These are phyloP conservation scores for Sarcodon sp. DNA, from an alignment of 768 basidiomycete species.

Conservation along the genomic window DNA sequence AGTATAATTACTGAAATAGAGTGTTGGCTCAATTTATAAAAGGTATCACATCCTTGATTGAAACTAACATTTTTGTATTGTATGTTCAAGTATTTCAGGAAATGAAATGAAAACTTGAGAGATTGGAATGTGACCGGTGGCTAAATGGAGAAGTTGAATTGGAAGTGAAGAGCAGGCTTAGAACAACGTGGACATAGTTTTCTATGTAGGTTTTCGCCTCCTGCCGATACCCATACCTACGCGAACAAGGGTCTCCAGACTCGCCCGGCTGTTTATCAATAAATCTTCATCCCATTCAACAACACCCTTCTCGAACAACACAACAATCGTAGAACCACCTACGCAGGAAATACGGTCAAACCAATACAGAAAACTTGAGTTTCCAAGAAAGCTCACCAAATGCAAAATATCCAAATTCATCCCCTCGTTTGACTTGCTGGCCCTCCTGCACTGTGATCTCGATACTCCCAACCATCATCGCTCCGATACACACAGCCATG, in stretches of 20 bases:
- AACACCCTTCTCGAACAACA: slow-evolving; percentile 75
- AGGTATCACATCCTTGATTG: too few relatives aligned
- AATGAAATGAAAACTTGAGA: too few relatives aligned
- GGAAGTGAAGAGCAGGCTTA: not conserved
- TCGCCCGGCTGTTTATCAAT: slow-evolving; percentile 68
- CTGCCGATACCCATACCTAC: slow-evolving; percentile 79
- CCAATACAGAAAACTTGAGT: slow-evolving; percentile 1
- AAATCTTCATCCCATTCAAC: slow-evolving; percentile 92
- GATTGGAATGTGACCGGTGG: not conserved
- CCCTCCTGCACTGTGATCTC: slow-evolving; percentile 80
- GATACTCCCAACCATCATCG: slow-evolving; percentile 95
- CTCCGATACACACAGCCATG: slow-evolving; percentile 85
- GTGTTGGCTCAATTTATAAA: too few relatives aligned
- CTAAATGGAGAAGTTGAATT: not conserved
- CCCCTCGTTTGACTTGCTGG: slow-evolving; percentile 63
- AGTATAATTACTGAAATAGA: too few relatives aligned
- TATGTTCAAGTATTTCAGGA: too few relatives aligned
- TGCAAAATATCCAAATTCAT: slow-evolving; percentile 92
- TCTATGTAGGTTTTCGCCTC: slow-evolving; percentile 4
- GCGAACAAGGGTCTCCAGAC: slow-evolving; percentile 83
- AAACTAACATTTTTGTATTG: too few relatives aligned
- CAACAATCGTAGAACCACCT: slow-evolving; percentile 90
- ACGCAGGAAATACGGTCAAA: not conserved
- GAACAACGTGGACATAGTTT: not conserved
- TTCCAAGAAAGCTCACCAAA: slow-evolving; percentile 51